Percentiles rank a stretch among this genome's conserved stretches.
Conservation (phyloP, 2,329 filamentous ascomycete species). For the Aureobasidium pullulans region DNA sequence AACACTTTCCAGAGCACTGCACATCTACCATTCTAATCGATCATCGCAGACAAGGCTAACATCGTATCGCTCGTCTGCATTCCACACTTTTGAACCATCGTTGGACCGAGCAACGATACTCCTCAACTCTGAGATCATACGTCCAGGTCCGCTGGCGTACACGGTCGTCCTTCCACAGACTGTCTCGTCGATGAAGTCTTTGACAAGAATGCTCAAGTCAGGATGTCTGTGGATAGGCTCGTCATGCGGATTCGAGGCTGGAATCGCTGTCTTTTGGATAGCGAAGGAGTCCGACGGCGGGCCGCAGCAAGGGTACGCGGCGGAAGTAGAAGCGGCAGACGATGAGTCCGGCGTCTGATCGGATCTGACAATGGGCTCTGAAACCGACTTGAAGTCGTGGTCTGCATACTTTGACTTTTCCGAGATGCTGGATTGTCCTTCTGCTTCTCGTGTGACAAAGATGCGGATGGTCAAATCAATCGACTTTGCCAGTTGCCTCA, state of each 20-base stretch:
- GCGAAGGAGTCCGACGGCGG: not conserved
- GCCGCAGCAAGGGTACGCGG: slow-evolving; percentile 1
- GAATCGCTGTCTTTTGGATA: slow-evolving; percentile 1
- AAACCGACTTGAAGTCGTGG: not conserved
- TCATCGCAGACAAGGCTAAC: slow-evolving; percentile 13
- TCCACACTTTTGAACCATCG: slow-evolving; percentile 13
- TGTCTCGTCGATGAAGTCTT: not conserved
- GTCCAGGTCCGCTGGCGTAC: slow-evolving; percentile 12
- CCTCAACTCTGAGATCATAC: slow-evolving; percentile 13
- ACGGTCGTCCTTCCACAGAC: slow-evolving; percentile 11
- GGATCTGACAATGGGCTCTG: not conserved
- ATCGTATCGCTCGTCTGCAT: slow-evolving; percentile 10
- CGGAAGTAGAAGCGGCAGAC: not conserved
- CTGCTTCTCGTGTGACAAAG: slow-evolving; percentile 15
- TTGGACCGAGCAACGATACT: slow-evolving; percentile 4
- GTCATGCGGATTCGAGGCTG: not conserved
- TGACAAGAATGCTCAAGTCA: slow-evolving; percentile 1
- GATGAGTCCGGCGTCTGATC: not conserved
- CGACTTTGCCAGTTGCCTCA: slow-evolving; percentile 8
- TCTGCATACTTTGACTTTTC: not conserved
- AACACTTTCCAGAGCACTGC: too few species aligned
- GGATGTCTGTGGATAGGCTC: slow-evolving; percentile 8
- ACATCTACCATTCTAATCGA: slow-evolving; percentile 14
- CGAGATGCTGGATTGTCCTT: not conserved
- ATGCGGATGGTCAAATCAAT: slow-evolving; percentile 9